phyloP scores from a whole-genome alignment of 1,284 basidiomycete genomes.

The Ceratobasidium sp. region DNA sequence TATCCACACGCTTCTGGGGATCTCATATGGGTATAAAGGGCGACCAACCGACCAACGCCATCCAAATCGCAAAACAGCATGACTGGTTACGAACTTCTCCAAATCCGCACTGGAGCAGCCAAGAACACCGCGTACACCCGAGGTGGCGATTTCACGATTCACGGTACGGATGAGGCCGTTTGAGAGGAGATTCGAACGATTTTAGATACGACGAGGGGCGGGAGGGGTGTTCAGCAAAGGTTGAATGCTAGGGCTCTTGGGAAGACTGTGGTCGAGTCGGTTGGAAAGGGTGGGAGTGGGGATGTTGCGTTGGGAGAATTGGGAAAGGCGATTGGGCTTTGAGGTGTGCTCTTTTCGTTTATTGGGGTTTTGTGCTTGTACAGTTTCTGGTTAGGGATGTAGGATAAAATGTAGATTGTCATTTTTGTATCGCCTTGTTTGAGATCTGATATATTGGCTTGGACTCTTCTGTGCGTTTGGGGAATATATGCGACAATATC shows the following conservation, averaged over 20 bases:
- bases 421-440: too few species aligned
- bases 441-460: too few species aligned
- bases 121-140: background rate
- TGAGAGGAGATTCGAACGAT: background rate
- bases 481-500: too few species aligned
- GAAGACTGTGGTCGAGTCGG: background rate
- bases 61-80: slow-evolving; percentile 12
- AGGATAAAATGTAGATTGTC: too few species aligned
- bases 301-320: slow-evolving; percentile 7
- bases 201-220: background rate
- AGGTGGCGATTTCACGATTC: background rate
- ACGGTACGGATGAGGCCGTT: slow-evolving; percentile 7
- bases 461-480: too few species aligned
- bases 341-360: too few species aligned
- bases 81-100: slow-evolving; percentile 28
- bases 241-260: slow-evolving; percentile 2
- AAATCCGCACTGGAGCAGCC: slow-evolving; percentile 18
- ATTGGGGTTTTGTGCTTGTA: too few species aligned
- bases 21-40: background rate
- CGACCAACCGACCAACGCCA: slow-evolving; percentile 36
- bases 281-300: slow-evolving; percentile 15
- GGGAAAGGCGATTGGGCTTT: background rate
- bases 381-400: too few species aligned
- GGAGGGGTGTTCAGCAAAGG: background rate
- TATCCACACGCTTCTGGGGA: too few species aligned